Conservation (phyloP, 805 yeast genomes). For the Yueomyces sp. region DNA sequence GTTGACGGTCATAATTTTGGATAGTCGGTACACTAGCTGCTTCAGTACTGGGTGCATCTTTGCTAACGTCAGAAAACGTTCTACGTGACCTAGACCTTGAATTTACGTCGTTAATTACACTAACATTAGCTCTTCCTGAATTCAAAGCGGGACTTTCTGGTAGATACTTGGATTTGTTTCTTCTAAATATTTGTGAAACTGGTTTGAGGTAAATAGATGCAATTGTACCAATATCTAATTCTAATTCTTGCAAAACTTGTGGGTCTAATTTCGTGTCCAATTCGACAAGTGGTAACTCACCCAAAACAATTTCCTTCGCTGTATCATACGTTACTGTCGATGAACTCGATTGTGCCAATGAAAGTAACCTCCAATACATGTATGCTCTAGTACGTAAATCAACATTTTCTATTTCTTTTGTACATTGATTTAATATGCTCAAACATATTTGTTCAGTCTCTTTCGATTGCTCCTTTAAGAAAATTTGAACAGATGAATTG, state of each 20-base stretch:
- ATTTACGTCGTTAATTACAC: slow-evolving; percentile 7
- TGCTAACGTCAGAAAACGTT: background rate
- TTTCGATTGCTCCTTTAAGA: slow-evolving; percentile 39
- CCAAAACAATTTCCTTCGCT: slow-evolving; percentile 42
- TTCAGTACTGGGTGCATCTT: background rate
- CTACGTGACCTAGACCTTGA: background rate
- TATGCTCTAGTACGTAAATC: slow-evolving; percentile 78
- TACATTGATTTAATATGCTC: slow-evolving; percentile 47
- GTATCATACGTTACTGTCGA: slow-evolving; percentile 27
- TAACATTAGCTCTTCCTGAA: slow-evolving; percentile 7
- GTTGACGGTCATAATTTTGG: slow-evolving; percentile 28
- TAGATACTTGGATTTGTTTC: slow-evolving; percentile 38
- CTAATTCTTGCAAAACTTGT: slow-evolving; percentile 62
- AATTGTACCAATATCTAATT: slow-evolving; percentile 65
- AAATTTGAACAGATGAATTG: slow-evolving; percentile 62
- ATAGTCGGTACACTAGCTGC: background rate
- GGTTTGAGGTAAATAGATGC: slow-evolving; percentile 81
- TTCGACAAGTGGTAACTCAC: slow-evolving; percentile 48
- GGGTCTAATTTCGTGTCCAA: slow-evolving; percentile 64
- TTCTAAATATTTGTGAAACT: slow-evolving; percentile 63
- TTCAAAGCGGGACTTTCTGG: slow-evolving; percentile 38
- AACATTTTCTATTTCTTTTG: slow-evolving; percentile 67
- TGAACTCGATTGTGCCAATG: slow-evolving; percentile 20
- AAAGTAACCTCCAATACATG: slow-evolving; percentile 72
- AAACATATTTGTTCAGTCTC: slow-evolving; percentile 45